phyloP scores from a whole-genome alignment of 2,329 filamentous ascomycete genomes.

The Pseudodiploospora longispora region DNA sequence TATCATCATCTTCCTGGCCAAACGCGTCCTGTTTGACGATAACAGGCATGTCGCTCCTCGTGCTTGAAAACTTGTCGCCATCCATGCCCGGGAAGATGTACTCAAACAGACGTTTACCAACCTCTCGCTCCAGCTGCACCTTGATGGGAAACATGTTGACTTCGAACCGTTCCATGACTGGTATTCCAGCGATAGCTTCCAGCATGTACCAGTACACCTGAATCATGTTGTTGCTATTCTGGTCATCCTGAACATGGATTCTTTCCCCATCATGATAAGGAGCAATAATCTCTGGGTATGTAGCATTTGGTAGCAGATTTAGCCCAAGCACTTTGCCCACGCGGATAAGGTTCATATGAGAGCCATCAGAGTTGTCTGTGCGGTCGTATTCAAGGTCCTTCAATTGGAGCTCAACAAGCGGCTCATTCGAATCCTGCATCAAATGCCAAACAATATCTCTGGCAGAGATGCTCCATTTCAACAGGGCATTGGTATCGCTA shows the following conservation, averaged over 20 bases:
- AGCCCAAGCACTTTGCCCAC: slow-evolving; percentile 82
- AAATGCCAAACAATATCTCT: slow-evolving; percentile 97
- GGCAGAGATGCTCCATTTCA: slow-evolving; percentile 91
- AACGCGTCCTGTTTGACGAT: slow-evolving; percentile 32
- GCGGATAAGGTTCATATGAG: slow-evolving; percentile 85
- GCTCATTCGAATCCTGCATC: slow-evolving; percentile 76
- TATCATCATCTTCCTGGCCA: slow-evolving; percentile 40
- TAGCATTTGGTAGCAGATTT: slow-evolving; percentile 81
- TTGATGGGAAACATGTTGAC: slow-evolving; percentile 89
- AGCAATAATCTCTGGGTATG: slow-evolving; percentile 93
- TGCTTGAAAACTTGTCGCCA: slow-evolving; percentile 36
- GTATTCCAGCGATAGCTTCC: slow-evolving; percentile 94
- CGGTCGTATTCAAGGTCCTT: slow-evolving; percentile 88
- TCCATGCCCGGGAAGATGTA: slow-evolving; percentile 91
- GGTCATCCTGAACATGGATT: slow-evolving; percentile 28
- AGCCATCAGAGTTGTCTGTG: slow-evolving; percentile 94
- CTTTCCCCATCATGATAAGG: slow-evolving; percentile 70
- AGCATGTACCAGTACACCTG: slow-evolving; percentile 97
- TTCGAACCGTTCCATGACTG: slow-evolving; percentile 94
- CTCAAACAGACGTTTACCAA: slow-evolving; percentile 88
- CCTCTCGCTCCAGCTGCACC: slow-evolving; percentile 85
- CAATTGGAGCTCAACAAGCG: slow-evolving; percentile 86
- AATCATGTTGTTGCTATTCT: slow-evolving; percentile 68
- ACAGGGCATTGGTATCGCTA: slow-evolving; percentile 65
- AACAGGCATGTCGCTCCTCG: slow-evolving; percentile 55